phyloP scores from a whole-genome alignment of 106 monocot species.

The Allium cepa region DNA sequence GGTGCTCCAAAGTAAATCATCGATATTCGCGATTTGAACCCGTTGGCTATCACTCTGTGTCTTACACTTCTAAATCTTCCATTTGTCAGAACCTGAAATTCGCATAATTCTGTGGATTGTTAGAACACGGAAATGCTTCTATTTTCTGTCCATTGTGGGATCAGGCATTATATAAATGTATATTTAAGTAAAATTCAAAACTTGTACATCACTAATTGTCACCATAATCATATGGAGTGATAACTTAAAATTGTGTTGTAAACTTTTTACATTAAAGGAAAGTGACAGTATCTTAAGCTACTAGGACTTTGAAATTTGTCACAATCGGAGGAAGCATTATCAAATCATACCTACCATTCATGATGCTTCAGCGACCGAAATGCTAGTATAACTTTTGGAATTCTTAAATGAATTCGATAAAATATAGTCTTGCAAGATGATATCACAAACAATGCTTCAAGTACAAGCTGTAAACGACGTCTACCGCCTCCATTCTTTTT shows the following conservation, averaged over 20 bases:
- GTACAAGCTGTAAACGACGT: no score
- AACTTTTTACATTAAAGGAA: neutral
- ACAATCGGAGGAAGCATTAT: no score
- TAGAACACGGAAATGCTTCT: no score
- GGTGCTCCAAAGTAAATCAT: slow-evolving; percentile 71
- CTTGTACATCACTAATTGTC: neutral
- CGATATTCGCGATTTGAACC: slow-evolving; percentile 34
- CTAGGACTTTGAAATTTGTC: no score
- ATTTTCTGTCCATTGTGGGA: neutral
- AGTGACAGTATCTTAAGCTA: no score
- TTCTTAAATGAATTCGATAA: no score
- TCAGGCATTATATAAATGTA: neutral
- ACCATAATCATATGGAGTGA: neutral
- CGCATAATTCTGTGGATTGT: neutral
- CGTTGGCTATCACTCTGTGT: slow-evolving; percentile 52
- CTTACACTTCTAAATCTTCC: slow-evolving; percentile 70
- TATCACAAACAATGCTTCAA: no score
- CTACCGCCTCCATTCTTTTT: no score
- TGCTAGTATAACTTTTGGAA: no score
- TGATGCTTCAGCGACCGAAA: no score
- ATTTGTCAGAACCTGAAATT: slow-evolving; percentile 58
- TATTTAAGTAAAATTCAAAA: neutral
- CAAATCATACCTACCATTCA: no score
- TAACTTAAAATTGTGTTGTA: neutral
- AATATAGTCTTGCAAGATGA: no score